Evolutionary conservation across 345 rosid genomes (phyloP).

Genomic region (Citrus hindsii): DNA sequence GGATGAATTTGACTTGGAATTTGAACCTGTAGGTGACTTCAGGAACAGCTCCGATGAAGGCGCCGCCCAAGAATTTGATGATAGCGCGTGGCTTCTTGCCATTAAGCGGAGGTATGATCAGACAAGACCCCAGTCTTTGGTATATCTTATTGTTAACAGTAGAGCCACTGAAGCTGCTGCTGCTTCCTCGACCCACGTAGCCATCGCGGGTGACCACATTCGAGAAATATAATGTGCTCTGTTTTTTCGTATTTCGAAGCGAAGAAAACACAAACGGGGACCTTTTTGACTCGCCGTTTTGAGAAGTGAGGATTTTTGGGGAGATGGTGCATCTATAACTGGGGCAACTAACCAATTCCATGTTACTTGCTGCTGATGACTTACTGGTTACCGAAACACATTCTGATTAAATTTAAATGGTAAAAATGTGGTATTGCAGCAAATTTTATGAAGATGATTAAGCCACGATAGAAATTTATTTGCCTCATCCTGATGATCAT

Average conservation of each 20-base stretch:
- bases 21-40: slow-evolving; percentile 80
- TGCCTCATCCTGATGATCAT: not conserved
- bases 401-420: not conserved
- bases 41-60: slow-evolving; percentile 89
- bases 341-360: slow-evolving; percentile 2
- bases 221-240: not conserved
- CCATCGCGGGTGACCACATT: slow-evolving; percentile 20
- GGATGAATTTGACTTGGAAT: slow-evolving; percentile 20
- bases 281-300: not conserved
- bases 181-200: slow-evolving; percentile 20
- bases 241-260: not conserved
- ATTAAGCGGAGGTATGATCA: slow-evolving; percentile 54
- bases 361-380: not conserved
- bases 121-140: slow-evolving; percentile 57
- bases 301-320: not conserved
- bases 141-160: slow-evolving; percentile 30
- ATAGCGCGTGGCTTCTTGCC: slow-evolving; percentile 62
- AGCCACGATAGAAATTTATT: slow-evolving; percentile 32
- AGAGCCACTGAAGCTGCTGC: slow-evolving; percentile 3
- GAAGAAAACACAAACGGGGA: not conserved
- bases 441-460: slow-evolving; percentile 14
- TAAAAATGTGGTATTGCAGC: not conserved
- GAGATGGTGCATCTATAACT: not conserved
- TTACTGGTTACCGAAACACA: not conserved
- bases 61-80: slow-evolving; percentile 84